These are phyloP conservation scores for Ustilago bromivora DNA, from an alignment of 1,284 basidiomycete genomes.

Conservation along the genomic window DNA sequence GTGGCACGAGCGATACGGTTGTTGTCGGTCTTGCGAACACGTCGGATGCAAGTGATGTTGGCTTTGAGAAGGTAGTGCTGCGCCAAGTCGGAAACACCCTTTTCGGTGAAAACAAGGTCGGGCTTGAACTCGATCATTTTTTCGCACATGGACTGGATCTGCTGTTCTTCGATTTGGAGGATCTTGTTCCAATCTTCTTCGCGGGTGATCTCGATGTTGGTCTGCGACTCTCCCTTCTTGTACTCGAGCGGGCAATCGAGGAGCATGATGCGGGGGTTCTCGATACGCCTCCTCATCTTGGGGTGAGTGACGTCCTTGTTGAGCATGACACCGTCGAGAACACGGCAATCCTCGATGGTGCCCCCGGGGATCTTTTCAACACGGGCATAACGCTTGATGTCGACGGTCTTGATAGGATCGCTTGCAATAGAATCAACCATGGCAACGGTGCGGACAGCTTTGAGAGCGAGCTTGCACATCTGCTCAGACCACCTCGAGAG, in stretches of 20 bases:
- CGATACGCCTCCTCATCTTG: slow-evolving; percentile 92
- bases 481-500: slow-evolving; percentile 95
- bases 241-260: slow-evolving; percentile 98
- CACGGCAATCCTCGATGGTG: slow-evolving; percentile 91
- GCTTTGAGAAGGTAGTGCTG: slow-evolving; percentile 91
- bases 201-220: slow-evolving; percentile 97
- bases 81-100: slow-evolving; percentile 92
- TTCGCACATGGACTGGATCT: slow-evolving; percentile 89
- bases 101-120: slow-evolving; percentile 95
- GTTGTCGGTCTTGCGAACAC: slow-evolving; percentile 98
- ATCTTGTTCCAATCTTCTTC: slow-evolving; percentile 93
- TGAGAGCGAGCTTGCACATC: slow-evolving; percentile 94
- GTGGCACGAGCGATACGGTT: slow-evolving; percentile 96
- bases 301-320: slow-evolving; percentile 99
- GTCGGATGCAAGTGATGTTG: slow-evolving; percentile 89
- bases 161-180: slow-evolving; percentile 96
- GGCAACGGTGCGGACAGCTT: slow-evolving; percentile 87
- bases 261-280: slow-evolving; percentile 87
- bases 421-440: slow-evolving; percentile 70
- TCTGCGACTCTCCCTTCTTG: slow-evolving; percentile 98
- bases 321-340: slow-evolving; percentile 91
- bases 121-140: slow-evolving; percentile 93
- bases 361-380: slow-evolving; percentile 98
- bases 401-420: slow-evolving; percentile 76
- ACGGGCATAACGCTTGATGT: slow-evolving; percentile 96